Percentiles rank a stretch among this genome's conserved stretches.
Evolutionary conservation across 495 filamentous ascomycete genomes (phyloP).

Genomic region (Podospora conica): DNA sequence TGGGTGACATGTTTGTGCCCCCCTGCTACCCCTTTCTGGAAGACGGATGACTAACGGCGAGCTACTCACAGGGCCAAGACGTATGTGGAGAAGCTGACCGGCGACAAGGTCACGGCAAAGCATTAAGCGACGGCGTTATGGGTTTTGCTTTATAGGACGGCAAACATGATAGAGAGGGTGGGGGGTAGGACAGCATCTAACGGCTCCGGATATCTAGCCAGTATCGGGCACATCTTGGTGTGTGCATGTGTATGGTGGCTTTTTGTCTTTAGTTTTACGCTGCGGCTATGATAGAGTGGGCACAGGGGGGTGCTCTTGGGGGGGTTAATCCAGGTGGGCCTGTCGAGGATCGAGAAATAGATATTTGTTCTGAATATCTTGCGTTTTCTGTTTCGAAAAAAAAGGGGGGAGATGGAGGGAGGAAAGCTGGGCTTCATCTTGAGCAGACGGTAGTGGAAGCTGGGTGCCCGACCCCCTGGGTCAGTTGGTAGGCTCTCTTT

Average conservation of each 20-base stretch:
- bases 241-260: neutral
- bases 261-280: neutral
- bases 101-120: constrained; percentile 91
- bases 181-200: neutral
- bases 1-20: constrained; percentile 90
- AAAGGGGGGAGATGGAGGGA: too few species aligned
- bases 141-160: constrained; percentile 4
- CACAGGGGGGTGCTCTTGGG: neutral
- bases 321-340: neutral
- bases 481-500: too few species aligned
- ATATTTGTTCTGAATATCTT: too few species aligned
- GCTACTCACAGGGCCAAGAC: constrained; percentile 77
- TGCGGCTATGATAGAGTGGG: neutral
- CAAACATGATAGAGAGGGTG: neutral
- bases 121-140: constrained; percentile 58
- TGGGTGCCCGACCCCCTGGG: too few species aligned
- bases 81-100: constrained; percentile 94
- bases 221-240: neutral
- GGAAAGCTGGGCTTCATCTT: too few species aligned
- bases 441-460: too few species aligned
- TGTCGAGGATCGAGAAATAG: too few species aligned
- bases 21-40: neutral
- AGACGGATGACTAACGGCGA: constrained; percentile 11
- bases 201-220: neutral
- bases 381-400: too few species aligned